Base-by-base conservation (phyloP, 1,139 yeast genomes). In the Taiozyma onychis region DNA sequence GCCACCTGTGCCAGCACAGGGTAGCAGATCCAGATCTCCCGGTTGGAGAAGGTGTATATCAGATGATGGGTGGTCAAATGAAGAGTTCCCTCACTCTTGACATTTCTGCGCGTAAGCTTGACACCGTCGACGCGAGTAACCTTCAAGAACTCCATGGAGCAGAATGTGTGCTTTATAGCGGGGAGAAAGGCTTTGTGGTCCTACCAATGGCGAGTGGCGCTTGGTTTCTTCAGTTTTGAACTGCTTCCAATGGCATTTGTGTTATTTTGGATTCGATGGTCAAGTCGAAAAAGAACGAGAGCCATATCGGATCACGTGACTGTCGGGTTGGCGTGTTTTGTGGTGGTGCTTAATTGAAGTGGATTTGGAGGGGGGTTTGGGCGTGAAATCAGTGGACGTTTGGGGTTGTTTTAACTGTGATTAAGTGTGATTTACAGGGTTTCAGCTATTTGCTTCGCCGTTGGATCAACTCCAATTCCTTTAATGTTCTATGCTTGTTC, bases 1-100 rank as follows among this genome's bases (percentile, higher is more conserved):
- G 50, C 26, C 6, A 54, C 54, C 27, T 54, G 76, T 74, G 51
- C 46, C 82, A 50, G 77, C 58, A 91, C 81, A 0, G 98, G 98
- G 66, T 91, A 93, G 53, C 96, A 87, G 37, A 90, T 78, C 99
- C 99, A 93, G 24, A 89, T 78, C 64, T 93, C 98, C 53, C 83
- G n/a, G 55, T 57, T 47, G 57, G 74, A 50, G 78, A 56, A 60
- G 2, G 62, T 79, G 67, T 91, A 91, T 26, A 93, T 93, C 62
- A 93, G 73, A 70, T 93, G 99, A 66, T 85, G 91, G 1, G 91
- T 81, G 1, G 96, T 88, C 50, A 93, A 70, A 56, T 88, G 87
- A 41, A 93, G 71, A 6, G 85, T 78, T 1, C 98, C 99, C 9
- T 68, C 24, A 18, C 14, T 37, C 24, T 21, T 37, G 41, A 37